Conservation (phyloP, 2,329 filamentous ascomycete genomes). For the Penicillium sp. region DNA sequence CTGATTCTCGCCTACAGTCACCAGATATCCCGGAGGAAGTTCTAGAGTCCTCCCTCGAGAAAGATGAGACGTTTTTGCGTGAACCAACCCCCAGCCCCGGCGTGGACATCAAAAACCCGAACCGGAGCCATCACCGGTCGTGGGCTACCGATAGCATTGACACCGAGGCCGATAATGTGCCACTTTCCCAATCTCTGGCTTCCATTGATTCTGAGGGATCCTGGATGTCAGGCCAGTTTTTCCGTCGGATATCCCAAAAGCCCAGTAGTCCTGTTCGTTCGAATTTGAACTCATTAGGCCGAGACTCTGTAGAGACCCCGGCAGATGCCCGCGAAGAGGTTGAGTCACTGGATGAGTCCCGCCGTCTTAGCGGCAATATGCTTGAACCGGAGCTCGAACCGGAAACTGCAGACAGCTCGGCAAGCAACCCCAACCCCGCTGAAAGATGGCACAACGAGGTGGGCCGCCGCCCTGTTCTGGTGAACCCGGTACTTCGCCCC, state of each 20-base stretch:
- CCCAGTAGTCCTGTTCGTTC: conserved; percentile 37
- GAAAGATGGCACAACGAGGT: conserved; percentile 53
- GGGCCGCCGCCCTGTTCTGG: conserved; percentile 60
- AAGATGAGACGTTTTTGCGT: conserved; percentile 23
- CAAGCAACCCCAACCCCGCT: conserved; percentile 32
- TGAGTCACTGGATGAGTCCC: conserved; percentile 22
- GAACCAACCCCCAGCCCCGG: conserved; percentile 27
- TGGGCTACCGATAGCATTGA: conserved; percentile 48
- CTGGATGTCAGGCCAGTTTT: conserved; percentile 79
- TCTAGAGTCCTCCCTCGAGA: conserved; percentile 21
- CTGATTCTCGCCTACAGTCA: conserved; percentile 76
- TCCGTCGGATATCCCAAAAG: conserved; percentile 49
- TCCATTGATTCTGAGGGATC: conserved; percentile 95
- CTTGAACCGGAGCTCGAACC: conserved; percentile 52
- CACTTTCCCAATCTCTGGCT: conserved; percentile 77
- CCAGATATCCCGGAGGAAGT: conserved; percentile 58
- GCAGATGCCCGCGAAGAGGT: conserved; percentile 44
- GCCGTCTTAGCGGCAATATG: conserved; percentile 43
- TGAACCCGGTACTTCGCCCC: conserved; percentile 58
- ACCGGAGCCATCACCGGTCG: conserved; percentile 35
- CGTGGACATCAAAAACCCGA: conserved; percentile 30
- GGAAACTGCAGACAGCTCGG: conserved; percentile 1
- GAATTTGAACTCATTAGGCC: conserved; percentile 42
- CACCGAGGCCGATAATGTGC: conserved; percentile 47
- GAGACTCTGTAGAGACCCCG: conserved; percentile 44